Conservation (phyloP, 2,329 filamentous ascomycete species). For the Chaetomium globosum region DNA sequence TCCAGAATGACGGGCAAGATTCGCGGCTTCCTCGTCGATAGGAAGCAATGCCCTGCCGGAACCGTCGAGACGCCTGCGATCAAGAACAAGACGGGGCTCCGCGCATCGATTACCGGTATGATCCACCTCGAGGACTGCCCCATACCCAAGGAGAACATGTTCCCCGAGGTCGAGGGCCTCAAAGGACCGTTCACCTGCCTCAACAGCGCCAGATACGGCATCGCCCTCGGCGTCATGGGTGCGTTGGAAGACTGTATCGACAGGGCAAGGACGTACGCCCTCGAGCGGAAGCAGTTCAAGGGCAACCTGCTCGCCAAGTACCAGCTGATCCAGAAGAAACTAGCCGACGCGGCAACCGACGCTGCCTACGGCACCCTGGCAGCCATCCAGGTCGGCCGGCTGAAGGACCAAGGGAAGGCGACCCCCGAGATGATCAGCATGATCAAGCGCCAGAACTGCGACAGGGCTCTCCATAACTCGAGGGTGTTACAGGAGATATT, state of each 20-base stretch:
- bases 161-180: conserved; percentile 84
- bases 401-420: conserved; percentile 88
- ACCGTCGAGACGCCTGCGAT: conserved; percentile 89
- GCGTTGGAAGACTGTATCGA: conserved; percentile 89
- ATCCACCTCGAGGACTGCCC: conserved; percentile 92
- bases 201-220: conserved; percentile 91
- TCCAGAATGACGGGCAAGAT: conserved; percentile 92
- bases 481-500: conserved; percentile 90
- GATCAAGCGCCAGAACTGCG: conserved; percentile 98
- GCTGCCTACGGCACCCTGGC: conserved; percentile 89
- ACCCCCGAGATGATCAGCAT: conserved; percentile 95
- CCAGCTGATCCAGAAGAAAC: conserved; percentile 96
- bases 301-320: conserved; percentile 93
- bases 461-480: conserved; percentile 78
- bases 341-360: conserved; percentile 89
- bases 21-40: conserved; percentile 85
- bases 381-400: conserved; percentile 82
- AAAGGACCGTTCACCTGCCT: conserved; percentile 89
- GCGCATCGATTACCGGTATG: conserved; percentile 95
- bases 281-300: conserved; percentile 96
- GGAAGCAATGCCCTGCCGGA: conserved; percentile 79
- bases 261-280: conserved; percentile 79
- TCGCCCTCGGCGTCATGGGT: conserved; percentile 90
- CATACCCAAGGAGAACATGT: conserved; percentile 89
- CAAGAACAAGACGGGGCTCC: conserved; percentile 92